phyloP scores from a whole-genome alignment of 257 asterid species.

The Buddleja alternifolia region DNA sequence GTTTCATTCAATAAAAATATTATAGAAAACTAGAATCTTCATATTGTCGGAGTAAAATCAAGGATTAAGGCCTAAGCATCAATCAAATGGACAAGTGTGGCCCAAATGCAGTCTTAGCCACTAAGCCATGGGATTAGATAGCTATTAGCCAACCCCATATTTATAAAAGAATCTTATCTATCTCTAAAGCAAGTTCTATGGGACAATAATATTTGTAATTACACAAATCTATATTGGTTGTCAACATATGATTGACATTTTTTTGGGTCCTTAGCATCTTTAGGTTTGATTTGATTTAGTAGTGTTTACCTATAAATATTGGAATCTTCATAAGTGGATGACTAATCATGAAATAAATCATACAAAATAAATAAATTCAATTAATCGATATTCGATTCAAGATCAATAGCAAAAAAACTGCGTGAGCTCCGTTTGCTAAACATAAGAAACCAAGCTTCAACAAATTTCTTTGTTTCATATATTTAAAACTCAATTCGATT shows the following conservation, averaged over 20 bases:
- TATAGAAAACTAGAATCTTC: background rate
- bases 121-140: background rate
- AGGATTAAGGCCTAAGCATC: constrained; percentile 1
- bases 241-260: background rate
- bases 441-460: no score
- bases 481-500: no score
- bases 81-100: background rate
- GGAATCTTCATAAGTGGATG: no score
- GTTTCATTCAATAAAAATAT: no score
- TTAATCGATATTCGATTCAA: no score
- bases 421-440: no score
- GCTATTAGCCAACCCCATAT: background rate
- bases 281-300: background rate
- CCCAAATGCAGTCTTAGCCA: background rate
- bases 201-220: background rate
- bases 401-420: no score
- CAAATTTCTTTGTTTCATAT: no score
- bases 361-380: no score
- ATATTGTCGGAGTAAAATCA: background rate
- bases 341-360: no score
- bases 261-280: background rate
- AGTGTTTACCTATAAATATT: background rate
- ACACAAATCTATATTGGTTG: background rate
- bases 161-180: no score
- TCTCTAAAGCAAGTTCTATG: no score